Evolutionary conservation across 805 yeast species (phyloP), one percentile per base, ranked within the genome.

Genomic region (Debaryomyces maramus): DNA sequence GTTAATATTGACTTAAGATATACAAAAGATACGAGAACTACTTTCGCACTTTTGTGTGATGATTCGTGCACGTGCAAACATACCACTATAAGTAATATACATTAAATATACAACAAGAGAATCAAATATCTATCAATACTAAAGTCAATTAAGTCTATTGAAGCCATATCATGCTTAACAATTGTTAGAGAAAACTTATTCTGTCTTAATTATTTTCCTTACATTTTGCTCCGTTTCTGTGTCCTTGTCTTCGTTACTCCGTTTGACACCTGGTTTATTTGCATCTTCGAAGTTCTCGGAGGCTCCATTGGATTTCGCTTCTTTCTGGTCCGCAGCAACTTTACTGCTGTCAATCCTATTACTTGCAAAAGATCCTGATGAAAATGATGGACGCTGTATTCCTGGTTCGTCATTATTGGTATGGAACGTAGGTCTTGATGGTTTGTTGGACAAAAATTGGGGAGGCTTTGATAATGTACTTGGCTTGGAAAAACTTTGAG

Each of bases 401-500:
- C 15, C 23, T 16, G 24, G 4, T 7, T 24, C 28, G 13, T 24
- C 28, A n/a, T 24, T 24, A 15, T 24, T 24, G 15, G 16, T 19
- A 10, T 26, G 23, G 20, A 28, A 34, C 3, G 28, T 19, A 9
- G 36, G 31, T 21, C 35, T 28, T 6, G 49, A 43, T 2, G 65
- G 64, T 42, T 67, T 69, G 37, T 58, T 65, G 6, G 71, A 56
- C 11, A 63, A 44, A 39, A 67, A 67, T 46, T 61, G 64, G 4
- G 73, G 72, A 5, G 73, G 72, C 39, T 57, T 53, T 9, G 61
- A 48, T 38, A 65, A 52, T 14, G 53, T 56, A 10, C 63, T 61
- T 9, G 65, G 64, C 40, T 63, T 61, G n/a, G 59, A 50, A 35
- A 55, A 56, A 17, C 59, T 48, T 24, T 47, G 59, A 1, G 65